A percentile compares a stretch with the other conserved stretches of the same genome.
These are phyloP conservation scores for Linaria vulgaris DNA, from an alignment of 257 asterid species.

Conservation along the genomic window DNA sequence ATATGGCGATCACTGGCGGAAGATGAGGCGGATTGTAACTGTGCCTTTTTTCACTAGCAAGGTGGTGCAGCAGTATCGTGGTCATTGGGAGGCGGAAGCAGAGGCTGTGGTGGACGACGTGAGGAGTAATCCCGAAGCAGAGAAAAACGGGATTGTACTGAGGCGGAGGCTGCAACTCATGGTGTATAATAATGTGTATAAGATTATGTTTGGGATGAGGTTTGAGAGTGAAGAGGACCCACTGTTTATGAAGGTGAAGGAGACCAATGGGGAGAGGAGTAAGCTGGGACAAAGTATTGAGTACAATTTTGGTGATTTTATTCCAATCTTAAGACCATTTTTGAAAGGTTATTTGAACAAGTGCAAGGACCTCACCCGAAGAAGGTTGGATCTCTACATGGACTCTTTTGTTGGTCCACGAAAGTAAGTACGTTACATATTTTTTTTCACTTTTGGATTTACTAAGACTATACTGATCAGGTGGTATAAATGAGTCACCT, in stretches of 20 bases:
- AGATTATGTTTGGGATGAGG: constrained; percentile 62
- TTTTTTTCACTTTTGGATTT: too few relatives aligned
- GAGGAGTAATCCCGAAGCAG: constrained; percentile 45
- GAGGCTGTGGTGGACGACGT: constrained; percentile 58
- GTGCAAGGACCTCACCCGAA: constrained; percentile 59
- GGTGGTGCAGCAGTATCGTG: constrained; percentile 65
- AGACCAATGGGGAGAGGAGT: constrained; percentile 73
- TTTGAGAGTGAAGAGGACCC: constrained; percentile 77
- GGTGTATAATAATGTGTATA: constrained; percentile 70
- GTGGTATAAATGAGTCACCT: too few relatives aligned
- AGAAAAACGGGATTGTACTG: constrained; percentile 50
- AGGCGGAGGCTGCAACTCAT: constrained; percentile 64
- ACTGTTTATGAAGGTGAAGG: constrained; percentile 50
- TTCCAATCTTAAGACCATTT: constrained; percentile 74
- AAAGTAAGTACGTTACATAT: constrained; percentile 43
- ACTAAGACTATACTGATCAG: too few relatives aligned
- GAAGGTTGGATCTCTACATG: constrained; percentile 58
- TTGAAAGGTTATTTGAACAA: constrained; percentile 59
- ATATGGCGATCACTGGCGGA: constrained; percentile 80
- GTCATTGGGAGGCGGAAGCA: constrained; percentile 66
- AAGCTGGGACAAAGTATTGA: constrained; percentile 68
- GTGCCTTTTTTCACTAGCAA: constrained; percentile 74
- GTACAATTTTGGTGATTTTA: constrained; percentile 78
- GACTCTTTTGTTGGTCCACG: constrained; percentile 58
- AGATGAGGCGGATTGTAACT: constrained; percentile 67